Base-by-base conservation (phyloP, 495 filamentous ascomycete genomes). In the Penicillium pulvis region DNA sequence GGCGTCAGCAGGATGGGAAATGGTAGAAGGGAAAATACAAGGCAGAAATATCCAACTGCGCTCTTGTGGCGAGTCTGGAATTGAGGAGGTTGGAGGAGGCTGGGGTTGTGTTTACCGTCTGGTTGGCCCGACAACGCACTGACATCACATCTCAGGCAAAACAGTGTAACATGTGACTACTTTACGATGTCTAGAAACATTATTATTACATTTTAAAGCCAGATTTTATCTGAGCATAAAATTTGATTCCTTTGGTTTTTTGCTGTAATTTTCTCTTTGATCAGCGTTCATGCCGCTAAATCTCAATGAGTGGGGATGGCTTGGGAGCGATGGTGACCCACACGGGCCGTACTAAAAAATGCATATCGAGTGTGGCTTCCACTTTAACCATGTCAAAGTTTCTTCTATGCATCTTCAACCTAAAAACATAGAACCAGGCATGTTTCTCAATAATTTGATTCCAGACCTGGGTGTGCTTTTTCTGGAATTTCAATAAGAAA, bases 1-100 rank as follows among this genome's bases (percentile, higher is more conserved):
- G 54, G 14, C 24, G 49, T 63, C 39, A 62, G 54, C 58, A 28
- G 49, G 31, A 19, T 51, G 2, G 39, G 51, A 41, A 41, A 17
- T 57, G 24, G 23, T 19, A 35, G 47, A 48, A 44, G 63, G 53
- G 59, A 57, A 36, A 55, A 42, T 57, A 47, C 48, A 11, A 62
- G 52, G n/a, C 31, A 64, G 51, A 51, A 55, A 52, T 53, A 35
- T 47, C 46, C 51, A 39, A 20, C 55, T 48, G 55, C 53, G 41
- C 26, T 33, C 39, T 51, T 52, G 31, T 20, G 51, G 35, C 36
- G n/a, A n/a, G 31, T 41, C 39, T 50, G 31, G 51, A 77, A 77
- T 62, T 70, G 70, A 55, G 75, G 75, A 72, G 75, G 75, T 74
- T 78, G 75, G 73, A 65, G 64, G 71, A 72, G 75, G 75, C 71